These are phyloP conservation scores for Candida boidinii DNA, from an alignment of 805 yeast species.

Conservation along the genomic window DNA sequence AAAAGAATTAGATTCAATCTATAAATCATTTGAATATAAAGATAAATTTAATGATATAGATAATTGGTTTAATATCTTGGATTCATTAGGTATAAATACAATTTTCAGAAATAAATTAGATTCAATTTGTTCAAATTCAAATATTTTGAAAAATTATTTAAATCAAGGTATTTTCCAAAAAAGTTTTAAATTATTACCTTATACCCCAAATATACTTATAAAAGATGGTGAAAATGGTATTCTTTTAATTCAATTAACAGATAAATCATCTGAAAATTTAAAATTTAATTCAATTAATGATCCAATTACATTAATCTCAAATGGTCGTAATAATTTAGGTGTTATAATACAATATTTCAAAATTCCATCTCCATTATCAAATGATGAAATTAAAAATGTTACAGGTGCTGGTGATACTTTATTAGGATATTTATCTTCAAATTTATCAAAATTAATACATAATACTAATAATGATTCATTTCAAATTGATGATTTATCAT, in stretches of 20 bases:
- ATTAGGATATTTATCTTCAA: conserved; percentile 52
- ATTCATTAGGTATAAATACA: conserved; percentile 42
- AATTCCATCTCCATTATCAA: conserved; percentile 26
- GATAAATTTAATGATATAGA: conserved; percentile 43
- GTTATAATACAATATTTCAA: conserved; percentile 58
- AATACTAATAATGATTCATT: conserved; percentile 4
- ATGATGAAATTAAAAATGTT: conserved; percentile 44
- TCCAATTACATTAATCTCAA: conserved; percentile 12
- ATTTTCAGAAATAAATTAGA: conserved; percentile 38
- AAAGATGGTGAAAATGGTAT: conserved; percentile 67
- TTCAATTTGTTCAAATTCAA: conserved; percentile 18
- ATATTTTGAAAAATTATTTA: conserved; percentile 19
- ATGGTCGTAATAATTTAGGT: conserved; percentile 31
- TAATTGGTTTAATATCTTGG: conserved; percentile 70
- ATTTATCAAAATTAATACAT: conserved; percentile 25
- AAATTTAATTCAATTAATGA: conserved; percentile 3
- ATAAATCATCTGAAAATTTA: conserved; percentile 10
- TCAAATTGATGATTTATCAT: conserved; percentile 3
- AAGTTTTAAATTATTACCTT: conserved; percentile 67
- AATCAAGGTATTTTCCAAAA: conserved; percentile 50
- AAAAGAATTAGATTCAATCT: conserved; percentile 49
- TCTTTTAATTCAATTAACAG: conserved; percentile 31
- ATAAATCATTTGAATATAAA: conserved; percentile 33
- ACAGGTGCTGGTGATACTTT: conserved; percentile 89
- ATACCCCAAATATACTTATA: conserved; percentile 52